These are phyloP conservation scores for Solanum pinnatisectum DNA, from an alignment of 257 asterid genomes.

Conservation along the genomic window DNA sequence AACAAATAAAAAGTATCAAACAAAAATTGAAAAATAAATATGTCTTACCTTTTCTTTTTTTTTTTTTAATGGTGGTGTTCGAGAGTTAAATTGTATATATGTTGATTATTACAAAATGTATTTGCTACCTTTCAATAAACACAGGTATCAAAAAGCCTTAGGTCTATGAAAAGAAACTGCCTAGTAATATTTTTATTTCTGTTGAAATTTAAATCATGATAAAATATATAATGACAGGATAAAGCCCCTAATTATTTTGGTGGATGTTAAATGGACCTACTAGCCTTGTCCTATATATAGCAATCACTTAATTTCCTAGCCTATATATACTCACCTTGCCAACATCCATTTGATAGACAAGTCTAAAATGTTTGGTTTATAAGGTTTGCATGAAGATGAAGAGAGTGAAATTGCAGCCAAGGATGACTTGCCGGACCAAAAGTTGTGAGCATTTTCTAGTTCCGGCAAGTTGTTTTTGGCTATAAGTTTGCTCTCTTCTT, in stretches of 20 bases:
- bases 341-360: neutral
- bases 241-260: neutral
- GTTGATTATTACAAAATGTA: neutral
- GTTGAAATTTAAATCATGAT: neutral
- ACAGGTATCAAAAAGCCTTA: neutral
- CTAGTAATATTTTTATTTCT: neutral
- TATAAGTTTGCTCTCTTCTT: constrained; percentile 26
- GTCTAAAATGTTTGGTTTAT: neutral
- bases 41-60: neutral
- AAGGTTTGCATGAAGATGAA: constrained; percentile 25
- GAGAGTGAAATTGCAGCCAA: constrained; percentile 45
- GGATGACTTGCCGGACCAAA: constrained; percentile 49
- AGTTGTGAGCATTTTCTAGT: neutral
- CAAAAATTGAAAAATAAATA: neutral
- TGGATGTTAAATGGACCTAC: neutral
- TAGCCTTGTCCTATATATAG: neutral
- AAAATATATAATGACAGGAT: neutral
- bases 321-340: neutral
- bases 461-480: constrained; percentile 39
- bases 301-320: neutral
- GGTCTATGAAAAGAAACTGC: neutral
- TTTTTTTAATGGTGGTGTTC: neutral
- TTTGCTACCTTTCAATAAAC: neutral
- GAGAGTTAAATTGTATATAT: neutral
- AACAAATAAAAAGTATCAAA: neutral